Base-by-base conservation (phyloP, 805 yeast genomes). In the Starmera caribaea region DNA sequence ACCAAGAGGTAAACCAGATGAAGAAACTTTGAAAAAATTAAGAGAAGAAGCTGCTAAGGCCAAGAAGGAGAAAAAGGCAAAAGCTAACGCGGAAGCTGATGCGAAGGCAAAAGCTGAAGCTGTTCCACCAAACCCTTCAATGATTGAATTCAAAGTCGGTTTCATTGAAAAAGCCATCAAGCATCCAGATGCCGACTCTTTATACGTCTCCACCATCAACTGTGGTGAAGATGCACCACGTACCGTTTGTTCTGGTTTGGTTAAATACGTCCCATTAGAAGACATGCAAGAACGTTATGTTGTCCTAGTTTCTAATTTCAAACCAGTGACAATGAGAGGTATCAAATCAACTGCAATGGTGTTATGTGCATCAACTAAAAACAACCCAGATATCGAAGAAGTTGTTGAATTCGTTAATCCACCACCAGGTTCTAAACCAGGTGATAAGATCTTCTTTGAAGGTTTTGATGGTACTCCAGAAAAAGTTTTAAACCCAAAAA, bases 281-380 rank as follows among this genome's bases (percentile, higher is more conserved):
- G 95, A 83, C 34, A 82, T 92, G 96, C 98, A 92, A 74, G 76
- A 86, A 63, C 81, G 97, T 62, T 75, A 74, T 54, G 95, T 90
- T 38, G 82, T 92, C 35, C 81, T 82, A 41, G 88, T 92, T 54
- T 96, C 97, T 53, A 94, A 94, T 71, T 76, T 92, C 66, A 92
- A 92, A 69, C 98, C 98, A 15, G 98, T 89, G 33, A 81, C 80
- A 56, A 92, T 92, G 99, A 82, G 98, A 68, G 97, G 98, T 49
- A 79, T 92, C 57, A 87, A 87, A 62, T 88, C 97, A 9, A 68
- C 79, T 38, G 99, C 96, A 38, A 92, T 92, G 99, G 97, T 92
- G 36, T 73, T 92, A 51, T 92, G 99, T 72, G 90, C 88, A 21
- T 87, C 96, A 32, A 17, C n/a, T 21, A 33, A 33, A 27, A 21